Evolutionary conservation across 2,329 filamentous ascomycete species (phyloP), one percentile per base, ranked within the genome.

Genomic region (Macrophomina pseudophaseolina): DNA sequence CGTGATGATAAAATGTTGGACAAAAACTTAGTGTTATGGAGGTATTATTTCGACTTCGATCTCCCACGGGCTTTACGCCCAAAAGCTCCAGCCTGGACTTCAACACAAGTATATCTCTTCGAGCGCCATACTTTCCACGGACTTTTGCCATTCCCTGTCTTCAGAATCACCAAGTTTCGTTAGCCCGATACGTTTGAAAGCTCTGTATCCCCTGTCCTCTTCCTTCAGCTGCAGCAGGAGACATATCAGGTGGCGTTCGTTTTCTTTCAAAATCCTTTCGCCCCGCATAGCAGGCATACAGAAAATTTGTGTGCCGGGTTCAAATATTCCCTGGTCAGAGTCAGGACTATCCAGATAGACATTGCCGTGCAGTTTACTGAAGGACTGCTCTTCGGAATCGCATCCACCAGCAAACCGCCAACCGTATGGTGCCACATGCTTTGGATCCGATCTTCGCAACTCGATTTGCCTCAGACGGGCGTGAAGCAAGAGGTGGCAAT

Each of bases 341-440:
- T 30, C 33, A 4, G 67, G 67, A 16, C 68, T 68, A 59, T 71
- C 69, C 12, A 70, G 60, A 42, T 66, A 71, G 1, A 68, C 42
- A 3, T 48, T 30, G 8, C 14, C 12, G 40, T 59, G 28, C 28
- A 42, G 16, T 8, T 46, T 40, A 9, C 7, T 5, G 33, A 23
- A 28, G 11, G 18, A 30, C 5, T 9, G 48, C 4, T 51, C 11
- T 28, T 51, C 5, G 18, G 18, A n/a, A 4, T 48, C 12, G 18
- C 23, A 9, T 9, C 5, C 18, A 28, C 12, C 48, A 8, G 14
- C 9, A 1, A 51, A 28, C 5, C 18, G n/a, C 48, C 48, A 49
- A 18, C 46, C 7, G 16, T 46, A 42, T 9, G 53, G 53, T 11
- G 14, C 33, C 16, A 54, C 23, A n/a, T 12, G 23, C 3, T 9